Conservation (phyloP, 106 monocot genomes). For the Hemerocallis citrina region DNA sequence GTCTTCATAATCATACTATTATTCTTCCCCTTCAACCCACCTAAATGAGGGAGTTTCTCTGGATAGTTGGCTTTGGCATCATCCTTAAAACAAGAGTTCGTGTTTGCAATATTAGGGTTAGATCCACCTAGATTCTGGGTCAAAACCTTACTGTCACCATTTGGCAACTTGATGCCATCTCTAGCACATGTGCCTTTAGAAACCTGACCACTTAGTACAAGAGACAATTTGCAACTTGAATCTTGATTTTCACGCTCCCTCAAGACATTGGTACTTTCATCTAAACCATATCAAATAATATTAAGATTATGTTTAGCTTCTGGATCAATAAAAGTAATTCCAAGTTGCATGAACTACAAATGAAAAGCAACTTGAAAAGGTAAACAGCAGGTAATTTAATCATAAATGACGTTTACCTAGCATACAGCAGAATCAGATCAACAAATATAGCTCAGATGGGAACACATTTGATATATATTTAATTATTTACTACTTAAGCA, state of each 20-base stretch:
- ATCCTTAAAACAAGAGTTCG: neutral
- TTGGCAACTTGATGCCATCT: neutral
- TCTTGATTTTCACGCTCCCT: constrained; percentile 7
- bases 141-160: neutral
- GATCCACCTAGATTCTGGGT: neutral
- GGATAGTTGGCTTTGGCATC: neutral
- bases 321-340: neutral
- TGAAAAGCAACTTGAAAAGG: no score
- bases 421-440: no score
- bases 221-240: neutral
- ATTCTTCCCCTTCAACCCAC: neutral
- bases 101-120: neutral
- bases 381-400: no score
- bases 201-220: neutral
- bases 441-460: no score
- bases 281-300: constrained; percentile 1
- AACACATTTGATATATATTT: no score
- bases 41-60: neutral
- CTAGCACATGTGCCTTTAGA: neutral
- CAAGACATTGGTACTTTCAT: neutral
- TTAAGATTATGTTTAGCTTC: constrained; percentile 5
- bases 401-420: no score
- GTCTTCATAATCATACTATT: neutral
- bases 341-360: no score
- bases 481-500: no score